These are phyloP conservation scores for Cornus florida DNA, from an alignment of 148 eudicot genomes.

Conservation along the genomic window DNA sequence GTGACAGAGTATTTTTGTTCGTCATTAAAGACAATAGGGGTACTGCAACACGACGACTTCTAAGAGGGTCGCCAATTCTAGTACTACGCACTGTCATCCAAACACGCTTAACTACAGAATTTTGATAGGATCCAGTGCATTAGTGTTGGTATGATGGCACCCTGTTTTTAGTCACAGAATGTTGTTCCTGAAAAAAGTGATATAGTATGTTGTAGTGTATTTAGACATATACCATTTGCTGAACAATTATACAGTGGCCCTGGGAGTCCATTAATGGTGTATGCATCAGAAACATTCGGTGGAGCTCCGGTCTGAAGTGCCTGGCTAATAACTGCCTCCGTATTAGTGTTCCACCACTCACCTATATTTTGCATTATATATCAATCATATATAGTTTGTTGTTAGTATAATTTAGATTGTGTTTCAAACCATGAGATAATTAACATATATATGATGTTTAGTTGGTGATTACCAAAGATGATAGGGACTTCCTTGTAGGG, in stretches of 20 bases:
- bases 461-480: slow-evolving; percentile 29
- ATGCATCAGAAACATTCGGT: slow-evolving; percentile 58
- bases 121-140: no score
- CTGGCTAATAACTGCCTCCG: slow-evolving; percentile 50
- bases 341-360: slow-evolving; percentile 56
- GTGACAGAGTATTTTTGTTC: no score
- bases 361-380: slow-evolving; percentile 22
- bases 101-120: no score
- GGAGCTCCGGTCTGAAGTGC: slow-evolving; percentile 50
- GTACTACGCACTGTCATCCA: no score
- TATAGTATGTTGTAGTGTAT: background rate
- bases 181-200: no score
- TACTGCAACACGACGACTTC: no score
- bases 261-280: slow-evolving; percentile 54
- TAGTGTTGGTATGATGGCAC: no score
- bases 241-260: slow-evolving; percentile 63
- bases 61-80: no score
- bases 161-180: no score
- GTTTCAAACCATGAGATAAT: background rate
- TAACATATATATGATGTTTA: background rate
- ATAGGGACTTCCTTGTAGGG: slow-evolving; percentile 51
- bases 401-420: background rate
- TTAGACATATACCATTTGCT: slow-evolving; percentile 1
- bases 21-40: no score
- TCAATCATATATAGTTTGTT: background rate